phyloP scores from a whole-genome alignment of 2,329 filamentous ascomycete species.

The Aspergillus sp. region DNA sequence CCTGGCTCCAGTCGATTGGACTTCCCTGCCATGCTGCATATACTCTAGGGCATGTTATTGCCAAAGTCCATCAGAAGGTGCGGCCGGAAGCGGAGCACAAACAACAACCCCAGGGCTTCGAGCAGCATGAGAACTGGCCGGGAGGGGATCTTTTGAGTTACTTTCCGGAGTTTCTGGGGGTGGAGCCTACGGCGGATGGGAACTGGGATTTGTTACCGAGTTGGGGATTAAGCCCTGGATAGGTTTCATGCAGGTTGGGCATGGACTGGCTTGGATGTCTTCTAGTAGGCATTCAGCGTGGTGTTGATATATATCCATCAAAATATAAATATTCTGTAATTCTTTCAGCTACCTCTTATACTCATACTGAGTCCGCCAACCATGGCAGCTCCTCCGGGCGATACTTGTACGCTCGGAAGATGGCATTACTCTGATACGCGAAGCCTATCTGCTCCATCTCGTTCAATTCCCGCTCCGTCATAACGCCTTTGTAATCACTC shows the following conservation, averaged over 20 bases:
- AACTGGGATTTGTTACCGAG: conserved; percentile 23
- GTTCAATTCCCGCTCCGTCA: conserved; percentile 12
- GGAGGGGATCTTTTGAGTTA: conserved; percentile 17
- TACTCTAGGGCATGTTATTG: conserved; percentile 33
- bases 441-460: conserved; percentile 33
- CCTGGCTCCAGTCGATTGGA: conserved; percentile 37
- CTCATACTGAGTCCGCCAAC: conserved; percentile 1
- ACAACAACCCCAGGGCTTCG: neutral
- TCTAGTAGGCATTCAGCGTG: too few relatives aligned
- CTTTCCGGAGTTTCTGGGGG: conserved; percentile 26
- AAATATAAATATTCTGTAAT: neutral
- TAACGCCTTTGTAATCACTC: conserved; percentile 27
- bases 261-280: neutral
- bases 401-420: conserved; percentile 41
- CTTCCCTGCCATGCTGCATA: conserved; percentile 37
- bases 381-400: conserved; percentile 35
- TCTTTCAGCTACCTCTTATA: neutral
- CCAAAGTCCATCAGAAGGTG: conserved; percentile 24
- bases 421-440: conserved; percentile 34
- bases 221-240: conserved; percentile 8
- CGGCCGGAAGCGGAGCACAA: conserved; percentile 17
- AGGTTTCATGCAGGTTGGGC: neutral
- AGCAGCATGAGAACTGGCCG: conserved; percentile 7
- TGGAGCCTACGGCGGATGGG: conserved; percentile 19
- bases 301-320: too few relatives aligned